These are phyloP conservation scores for Aspergillus bertholletiae DNA, from an alignment of 495 filamentous ascomycete species.

Conservation along the genomic window DNA sequence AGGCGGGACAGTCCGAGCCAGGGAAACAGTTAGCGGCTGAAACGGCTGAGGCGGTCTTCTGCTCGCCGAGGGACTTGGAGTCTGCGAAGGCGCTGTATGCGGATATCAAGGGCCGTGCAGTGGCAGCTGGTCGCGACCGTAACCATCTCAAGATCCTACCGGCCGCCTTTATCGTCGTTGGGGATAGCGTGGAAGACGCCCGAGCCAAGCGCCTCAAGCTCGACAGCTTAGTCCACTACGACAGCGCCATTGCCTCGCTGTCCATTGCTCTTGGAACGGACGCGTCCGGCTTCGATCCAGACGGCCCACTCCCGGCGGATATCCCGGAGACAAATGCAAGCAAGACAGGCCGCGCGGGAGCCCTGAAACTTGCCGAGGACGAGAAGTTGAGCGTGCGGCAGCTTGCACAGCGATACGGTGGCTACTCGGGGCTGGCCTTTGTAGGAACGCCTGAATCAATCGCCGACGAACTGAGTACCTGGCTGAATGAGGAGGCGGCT, in stretches of 20 bases:
- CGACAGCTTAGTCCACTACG: conserved; percentile 53
- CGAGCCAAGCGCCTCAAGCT: conserved; percentile 44
- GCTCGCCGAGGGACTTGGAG: conserved; percentile 36
- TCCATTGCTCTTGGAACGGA: conserved; percentile 47
- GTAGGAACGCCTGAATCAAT: conserved; percentile 47
- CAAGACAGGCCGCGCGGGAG: conserved; percentile 43
- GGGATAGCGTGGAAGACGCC: conserved; percentile 43
- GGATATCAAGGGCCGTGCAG: conserved; percentile 47
- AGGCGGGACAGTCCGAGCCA: conserved; percentile 53
- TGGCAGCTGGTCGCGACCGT: conserved; percentile 36
- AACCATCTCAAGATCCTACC: conserved; percentile 52
- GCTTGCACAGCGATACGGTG: conserved; percentile 48
- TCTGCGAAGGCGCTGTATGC: conserved; percentile 48
- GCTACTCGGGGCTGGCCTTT: conserved; percentile 49
- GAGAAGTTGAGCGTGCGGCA: conserved; percentile 48
- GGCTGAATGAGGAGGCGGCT: conserved; percentile 41
- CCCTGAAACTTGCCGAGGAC: conserved; percentile 36
- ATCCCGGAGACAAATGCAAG: conserved; percentile 52
- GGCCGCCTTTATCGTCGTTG: conserved; percentile 46
- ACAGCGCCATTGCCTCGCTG: conserved; percentile 53
- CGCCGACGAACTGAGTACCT: conserved; percentile 46
- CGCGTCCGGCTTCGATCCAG: conserved; percentile 44
- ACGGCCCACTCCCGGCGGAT: conserved; percentile 43
- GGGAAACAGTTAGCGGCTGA: conserved; percentile 51
- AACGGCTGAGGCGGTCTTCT: conserved; percentile 54